These are phyloP conservation scores for Microthlaspi erraticum DNA, from an alignment of 345 rosid species.

Conservation along the genomic window DNA sequence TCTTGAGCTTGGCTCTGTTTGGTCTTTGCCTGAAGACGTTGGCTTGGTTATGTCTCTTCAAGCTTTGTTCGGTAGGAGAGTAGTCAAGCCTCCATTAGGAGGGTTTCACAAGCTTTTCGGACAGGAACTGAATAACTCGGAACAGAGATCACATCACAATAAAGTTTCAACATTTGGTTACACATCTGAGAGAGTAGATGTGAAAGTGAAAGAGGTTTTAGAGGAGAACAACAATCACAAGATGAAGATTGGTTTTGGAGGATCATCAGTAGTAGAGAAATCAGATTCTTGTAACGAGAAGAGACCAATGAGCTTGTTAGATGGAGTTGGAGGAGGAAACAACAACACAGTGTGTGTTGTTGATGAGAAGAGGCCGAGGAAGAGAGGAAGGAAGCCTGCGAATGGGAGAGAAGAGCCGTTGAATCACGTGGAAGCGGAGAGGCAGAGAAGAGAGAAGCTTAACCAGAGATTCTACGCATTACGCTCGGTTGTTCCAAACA, in stretches of 20 bases:
- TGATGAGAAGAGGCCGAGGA: conserved; percentile 81
- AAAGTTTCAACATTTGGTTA: conserved; percentile 55
- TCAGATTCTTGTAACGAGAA: conserved; percentile 75
- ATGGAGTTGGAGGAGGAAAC: conserved; percentile 25
- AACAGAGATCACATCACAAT: conserved; percentile 32
- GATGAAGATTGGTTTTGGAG: conserved; percentile 76
- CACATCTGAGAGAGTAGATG: conserved; percentile 50
- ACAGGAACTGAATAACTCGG: conserved; percentile 62
- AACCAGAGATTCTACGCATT: conserved; percentile 93
- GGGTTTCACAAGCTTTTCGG: conserved; percentile 74
- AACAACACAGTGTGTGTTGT: conserved; percentile 22
- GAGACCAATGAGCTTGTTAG: conserved; percentile 37
- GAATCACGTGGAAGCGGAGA: conserved; percentile 97
- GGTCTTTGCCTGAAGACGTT: conserved; percentile 71
- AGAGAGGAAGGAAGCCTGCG: conserved; percentile 96
- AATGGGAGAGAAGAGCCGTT: conserved; percentile 98
- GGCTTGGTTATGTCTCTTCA: conserved; percentile 63
- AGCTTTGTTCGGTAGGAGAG: conserved; percentile 55
- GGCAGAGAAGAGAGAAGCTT: conserved; percentile 94
- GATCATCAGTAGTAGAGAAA: conserved; percentile 53
- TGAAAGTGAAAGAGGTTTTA: conserved; percentile 53
- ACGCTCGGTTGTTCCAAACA: conserved; percentile 97
- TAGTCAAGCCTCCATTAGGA: conserved; percentile 35
- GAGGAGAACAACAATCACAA: conserved; percentile 57
- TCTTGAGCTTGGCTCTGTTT: conserved; percentile 92